phyloP scores from a whole-genome alignment of 2,329 filamentous ascomycete genomes.

The Fusarium sp. region DNA sequence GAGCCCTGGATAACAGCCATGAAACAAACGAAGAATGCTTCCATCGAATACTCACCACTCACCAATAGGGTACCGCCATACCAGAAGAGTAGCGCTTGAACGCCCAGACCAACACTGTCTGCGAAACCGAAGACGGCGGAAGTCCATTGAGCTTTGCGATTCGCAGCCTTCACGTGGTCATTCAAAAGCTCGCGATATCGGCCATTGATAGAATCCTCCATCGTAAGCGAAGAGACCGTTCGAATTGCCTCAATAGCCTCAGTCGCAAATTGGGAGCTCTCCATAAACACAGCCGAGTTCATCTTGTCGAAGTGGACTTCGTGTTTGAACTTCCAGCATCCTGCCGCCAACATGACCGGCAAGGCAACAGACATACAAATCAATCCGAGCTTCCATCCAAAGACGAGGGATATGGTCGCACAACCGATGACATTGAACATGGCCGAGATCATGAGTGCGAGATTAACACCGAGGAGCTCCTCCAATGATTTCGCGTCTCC shows the following conservation, averaged over 20 bases:
- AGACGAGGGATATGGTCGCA: slow-evolving; percentile 46
- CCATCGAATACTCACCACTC: slow-evolving; percentile 49
- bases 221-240: slow-evolving; percentile 69
- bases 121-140: slow-evolving; percentile 51
- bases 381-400: slow-evolving; percentile 53
- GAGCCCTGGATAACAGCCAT: slow-evolving; percentile 64
- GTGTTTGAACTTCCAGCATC: slow-evolving; percentile 55
- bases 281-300: slow-evolving; percentile 67
- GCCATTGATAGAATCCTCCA: slow-evolving; percentile 65
- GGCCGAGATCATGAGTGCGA: slow-evolving; percentile 45
- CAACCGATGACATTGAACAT: slow-evolving; percentile 48
- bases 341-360: slow-evolving; percentile 50
- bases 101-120: slow-evolving; percentile 51
- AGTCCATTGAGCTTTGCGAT: slow-evolving; percentile 48
- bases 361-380: slow-evolving; percentile 52
- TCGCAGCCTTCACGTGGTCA: slow-evolving; percentile 49
- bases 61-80: slow-evolving; percentile 49
- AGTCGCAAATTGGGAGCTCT: slow-evolving; percentile 71
- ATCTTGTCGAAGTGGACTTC: slow-evolving; percentile 67
- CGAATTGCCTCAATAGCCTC: slow-evolving; percentile 71
- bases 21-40: slow-evolving; percentile 65
- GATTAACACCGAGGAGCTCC: slow-evolving; percentile 48
- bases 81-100: slow-evolving; percentile 68
- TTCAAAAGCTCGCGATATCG: slow-evolving; percentile 52
- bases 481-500: slow-evolving; percentile 50